phyloP scores from a whole-genome alignment of 1,284 basidiomycete species.

The Thecaphora frezii region DNA sequence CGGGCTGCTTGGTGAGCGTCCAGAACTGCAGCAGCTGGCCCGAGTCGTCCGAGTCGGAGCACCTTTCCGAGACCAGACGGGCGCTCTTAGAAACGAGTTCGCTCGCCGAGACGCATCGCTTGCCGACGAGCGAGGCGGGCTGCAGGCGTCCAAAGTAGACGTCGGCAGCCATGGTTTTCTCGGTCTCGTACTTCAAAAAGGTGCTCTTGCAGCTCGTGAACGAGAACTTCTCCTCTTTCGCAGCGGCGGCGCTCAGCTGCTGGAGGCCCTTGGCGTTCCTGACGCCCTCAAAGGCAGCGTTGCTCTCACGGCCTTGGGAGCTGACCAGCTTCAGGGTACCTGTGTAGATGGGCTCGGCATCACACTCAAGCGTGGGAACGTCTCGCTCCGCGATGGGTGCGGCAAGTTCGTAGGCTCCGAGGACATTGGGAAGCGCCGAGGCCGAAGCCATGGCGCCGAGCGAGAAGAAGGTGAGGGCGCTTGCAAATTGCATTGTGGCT shows the following conservation, averaged over 20 bases:
- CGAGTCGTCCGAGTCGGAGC: constrained; percentile 29
- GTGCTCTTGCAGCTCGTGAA: constrained; percentile 25
- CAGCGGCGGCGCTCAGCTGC: constrained; percentile 17
- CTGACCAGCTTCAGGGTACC: constrained; percentile 27
- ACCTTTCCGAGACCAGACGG: constrained; percentile 25
- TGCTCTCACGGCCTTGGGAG: constrained; percentile 11
- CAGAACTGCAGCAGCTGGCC: constrained; percentile 37
- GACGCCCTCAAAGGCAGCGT: constrained; percentile 31
- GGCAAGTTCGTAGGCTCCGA: constrained; percentile 26
- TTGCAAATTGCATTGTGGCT: constrained; percentile 28
- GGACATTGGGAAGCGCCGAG: constrained; percentile 25
- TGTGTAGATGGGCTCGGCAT: constrained; percentile 12
- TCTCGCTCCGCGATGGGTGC: constrained; percentile 26
- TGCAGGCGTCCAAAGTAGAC: constrained; percentile 30
- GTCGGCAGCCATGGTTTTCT: constrained; percentile 30
- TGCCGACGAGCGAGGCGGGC: constrained; percentile 24
- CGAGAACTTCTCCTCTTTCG: constrained; percentile 26
- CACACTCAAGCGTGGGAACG: constrained; percentile 21
- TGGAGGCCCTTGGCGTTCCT: constrained; percentile 29
- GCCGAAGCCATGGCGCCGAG: constrained; percentile 18
- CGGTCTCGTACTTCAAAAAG: constrained; percentile 29
- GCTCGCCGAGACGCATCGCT: constrained; percentile 32
- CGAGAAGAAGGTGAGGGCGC: constrained; percentile 19
- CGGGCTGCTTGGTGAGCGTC: constrained; percentile 34
- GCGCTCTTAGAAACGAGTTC: constrained; percentile 9